Evolutionary conservation across 2,329 filamentous ascomycete genomes (phyloP), one percentile per base, ranked within the genome.

Genomic region (Fusarium anguioides): DNA sequence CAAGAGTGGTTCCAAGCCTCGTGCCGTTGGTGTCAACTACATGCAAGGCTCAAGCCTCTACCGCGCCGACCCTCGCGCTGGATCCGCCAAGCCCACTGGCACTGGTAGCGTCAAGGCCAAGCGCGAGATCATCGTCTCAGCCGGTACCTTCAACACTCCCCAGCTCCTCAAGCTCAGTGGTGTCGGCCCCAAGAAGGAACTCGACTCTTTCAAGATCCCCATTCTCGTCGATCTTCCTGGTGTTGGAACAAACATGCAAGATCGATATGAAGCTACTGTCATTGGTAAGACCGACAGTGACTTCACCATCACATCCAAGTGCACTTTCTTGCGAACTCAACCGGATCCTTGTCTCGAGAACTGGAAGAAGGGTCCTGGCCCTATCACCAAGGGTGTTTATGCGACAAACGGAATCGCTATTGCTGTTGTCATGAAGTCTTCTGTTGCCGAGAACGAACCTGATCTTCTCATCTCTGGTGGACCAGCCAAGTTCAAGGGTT

Each of bases 231-330:
- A 73, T 12, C 79, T 86, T 1, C 85, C 85, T 0, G 87, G 85
- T 35, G 86, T 90, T 15, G 87, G 87, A 40, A 81, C 78, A 18
- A 88, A 88, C 74, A 78, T 89, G 24, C 81, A 87, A 71, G 86
- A 89, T 70, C 84, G 84, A 15, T 84, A 84, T 66, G 84, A 74
- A 36, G 62, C 62, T 2, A 69, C 68, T 1, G 68, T 72, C 0
- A 68, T 72, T 29, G 70, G 70, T 0, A 71, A 71, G 55, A 60
- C 68, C 0, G 26, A 44, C 0, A 68, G 39, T 6, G 70, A 72
- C 18, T 72, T 72, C 39, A 27, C 20, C 2, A 71, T 72, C 15
- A 72, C 70, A 0, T 60, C 61, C 0, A 66, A 71, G 17, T 72
- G 70, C 8, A 72, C 70, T 0, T 72, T 72, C 10, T 21, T 72